Conservation (phyloP, 345 rosid genomes). For the Geranium rotundifolium region DNA sequence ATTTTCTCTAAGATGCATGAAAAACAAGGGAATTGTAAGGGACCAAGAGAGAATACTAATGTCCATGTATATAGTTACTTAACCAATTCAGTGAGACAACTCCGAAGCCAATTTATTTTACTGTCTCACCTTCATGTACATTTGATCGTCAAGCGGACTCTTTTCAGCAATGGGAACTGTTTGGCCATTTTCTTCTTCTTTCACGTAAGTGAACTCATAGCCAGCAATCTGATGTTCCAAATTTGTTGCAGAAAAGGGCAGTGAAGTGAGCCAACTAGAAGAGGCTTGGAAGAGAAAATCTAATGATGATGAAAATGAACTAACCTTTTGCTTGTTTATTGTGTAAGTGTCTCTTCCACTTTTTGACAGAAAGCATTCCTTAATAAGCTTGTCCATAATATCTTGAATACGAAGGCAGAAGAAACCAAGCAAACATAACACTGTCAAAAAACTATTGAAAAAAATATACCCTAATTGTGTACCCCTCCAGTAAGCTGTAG, state of each 20-base stretch:
- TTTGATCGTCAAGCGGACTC: constrained; percentile 37
- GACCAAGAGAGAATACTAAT: no score
- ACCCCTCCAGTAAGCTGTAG: constrained; percentile 12
- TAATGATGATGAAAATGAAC: not conserved
- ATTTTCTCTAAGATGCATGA: no score
- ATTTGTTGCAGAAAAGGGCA: not conserved
- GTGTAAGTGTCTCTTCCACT: constrained; percentile 53
- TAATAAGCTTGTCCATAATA: constrained; percentile 68
- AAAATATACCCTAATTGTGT: not conserved
- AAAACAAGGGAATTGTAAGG: no score
- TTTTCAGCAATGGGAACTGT: constrained; percentile 21
- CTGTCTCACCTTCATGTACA: constrained; percentile 69
- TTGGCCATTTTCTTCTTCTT: constrained; percentile 57
- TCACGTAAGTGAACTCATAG: constrained; percentile 51
- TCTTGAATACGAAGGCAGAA: constrained; percentile 37
- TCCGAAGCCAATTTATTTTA: no score
- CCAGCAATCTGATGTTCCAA: constrained; percentile 10
- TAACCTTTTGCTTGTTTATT: constrained; percentile 52
- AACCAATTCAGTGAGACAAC: no score
- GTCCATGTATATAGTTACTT: no score
- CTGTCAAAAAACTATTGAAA: not conserved
- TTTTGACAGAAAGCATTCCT: constrained; percentile 50
- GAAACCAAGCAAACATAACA: not conserved
- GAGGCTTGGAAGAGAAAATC: not conserved
- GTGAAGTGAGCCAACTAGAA: constrained; percentile 2